These are phyloP conservation scores for Kingdonia uniflora DNA, from an alignment of 164 flowering plant species.

Conservation along the genomic window DNA sequence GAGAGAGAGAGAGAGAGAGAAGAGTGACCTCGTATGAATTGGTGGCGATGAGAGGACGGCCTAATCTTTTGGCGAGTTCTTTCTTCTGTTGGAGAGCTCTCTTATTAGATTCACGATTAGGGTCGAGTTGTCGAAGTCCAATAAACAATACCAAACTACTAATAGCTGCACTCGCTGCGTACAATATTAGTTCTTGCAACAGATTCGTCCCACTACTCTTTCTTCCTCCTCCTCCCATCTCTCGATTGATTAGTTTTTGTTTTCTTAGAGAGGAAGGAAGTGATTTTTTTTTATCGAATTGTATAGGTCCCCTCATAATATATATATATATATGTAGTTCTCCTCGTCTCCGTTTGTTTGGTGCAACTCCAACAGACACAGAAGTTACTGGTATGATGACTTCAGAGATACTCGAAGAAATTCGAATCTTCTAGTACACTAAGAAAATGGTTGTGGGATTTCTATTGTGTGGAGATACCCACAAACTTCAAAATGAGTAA, in stretches of 20 bases:
- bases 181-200: conserved; percentile 55
- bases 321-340: too few relatives aligned
- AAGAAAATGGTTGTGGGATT: too few relatives aligned
- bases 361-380: too few relatives aligned
- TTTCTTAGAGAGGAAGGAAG: not conserved
- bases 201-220: conserved; percentile 26
- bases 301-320: too few relatives aligned
- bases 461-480: too few relatives aligned
- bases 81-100: conserved; percentile 80
- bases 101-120: conserved; percentile 76
- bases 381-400: too few relatives aligned
- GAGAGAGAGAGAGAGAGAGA: not conserved
- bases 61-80: conserved; percentile 78
- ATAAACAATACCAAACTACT: conserved; percentile 69
- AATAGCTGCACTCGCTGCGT: conserved; percentile 88
- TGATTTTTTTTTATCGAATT: too few relatives aligned
- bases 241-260: not conserved
- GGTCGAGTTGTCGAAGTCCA: conserved; percentile 82
- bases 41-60: conserved; percentile 80
- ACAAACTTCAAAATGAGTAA: too few relatives aligned
- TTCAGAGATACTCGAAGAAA: too few relatives aligned
- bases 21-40: conserved; percentile 63
- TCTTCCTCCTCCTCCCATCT: not conserved
- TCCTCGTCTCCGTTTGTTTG: too few relatives aligned
- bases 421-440: too few relatives aligned